Conservation (phyloP, 768 basidiomycete species). For the Calocera cornea region DNA sequence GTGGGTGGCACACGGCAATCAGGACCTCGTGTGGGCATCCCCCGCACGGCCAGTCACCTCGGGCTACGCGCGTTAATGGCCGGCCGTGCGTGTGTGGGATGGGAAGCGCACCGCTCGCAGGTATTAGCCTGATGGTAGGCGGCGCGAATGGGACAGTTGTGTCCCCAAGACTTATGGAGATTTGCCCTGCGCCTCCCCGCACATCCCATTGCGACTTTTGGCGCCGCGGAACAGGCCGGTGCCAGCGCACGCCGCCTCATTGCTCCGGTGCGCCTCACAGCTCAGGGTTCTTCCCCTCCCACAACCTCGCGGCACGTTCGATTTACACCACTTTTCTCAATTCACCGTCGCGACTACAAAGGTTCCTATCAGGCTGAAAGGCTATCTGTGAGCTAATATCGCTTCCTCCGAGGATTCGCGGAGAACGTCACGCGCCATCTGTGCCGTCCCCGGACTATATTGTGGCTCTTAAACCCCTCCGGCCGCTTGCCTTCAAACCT, state of each 20-base stretch:
- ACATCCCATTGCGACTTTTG: not conserved
- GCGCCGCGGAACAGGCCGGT: not conserved
- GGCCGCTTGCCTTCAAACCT: not conserved
- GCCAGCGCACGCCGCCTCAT: not conserved
- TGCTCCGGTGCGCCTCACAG: not conserved
- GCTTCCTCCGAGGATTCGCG: not conserved
- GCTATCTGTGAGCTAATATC: not conserved
- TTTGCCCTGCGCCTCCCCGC: not conserved
- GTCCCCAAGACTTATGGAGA: not conserved
- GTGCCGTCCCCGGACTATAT: not conserved
- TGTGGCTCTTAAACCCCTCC: not conserved
- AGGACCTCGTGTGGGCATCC: not conserved
- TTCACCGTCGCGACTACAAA: not conserved
- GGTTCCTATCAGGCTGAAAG: not conserved
- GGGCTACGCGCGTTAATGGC: not conserved
- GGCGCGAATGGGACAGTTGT: not conserved
- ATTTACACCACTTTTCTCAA: not conserved
- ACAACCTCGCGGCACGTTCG: not conserved
- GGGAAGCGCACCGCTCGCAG: not conserved
- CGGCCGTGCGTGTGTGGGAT: not conserved
- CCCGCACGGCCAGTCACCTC: not conserved
- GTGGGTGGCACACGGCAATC: not conserved
- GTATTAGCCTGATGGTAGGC: slow-evolving; percentile 3
- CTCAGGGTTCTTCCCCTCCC: not conserved
- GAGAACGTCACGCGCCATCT: not conserved